Base-by-base conservation (phyloP, 805 yeast genomes). In the Yamadazyma laniorum region DNA sequence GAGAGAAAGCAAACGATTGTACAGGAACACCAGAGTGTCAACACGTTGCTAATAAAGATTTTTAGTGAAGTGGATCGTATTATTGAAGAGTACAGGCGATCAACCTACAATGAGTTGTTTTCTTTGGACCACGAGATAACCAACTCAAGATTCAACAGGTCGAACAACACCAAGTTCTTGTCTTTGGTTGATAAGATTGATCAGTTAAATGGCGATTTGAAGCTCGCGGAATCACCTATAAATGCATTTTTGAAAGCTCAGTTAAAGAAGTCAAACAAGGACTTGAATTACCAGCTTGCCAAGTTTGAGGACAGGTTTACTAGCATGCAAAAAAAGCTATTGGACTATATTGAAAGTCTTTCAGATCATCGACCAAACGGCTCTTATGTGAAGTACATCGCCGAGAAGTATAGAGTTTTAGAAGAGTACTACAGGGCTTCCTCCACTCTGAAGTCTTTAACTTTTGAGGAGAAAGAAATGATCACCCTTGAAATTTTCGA, bases 181-280 rank as follows among this genome's bases (percentile, higher is more conserved):
- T 53, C 61, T 2, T 54, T 68, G 33, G 70, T 68, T 11, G 70
- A 67, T 34, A 63, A 63, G 36, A 55, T 68, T 21, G 62, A 63
- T 44, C 65, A 65, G 40, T 45, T 67, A 37, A 54, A 59, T 35
- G 48, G 48, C 16, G 46, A 55, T 17, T 43, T 49, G 4, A 43
- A 39, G 17, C 26, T 28, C 5, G 23, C 45, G 12, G 38, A 30
- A 2, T 43, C 47, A 3, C 50, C 50, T 6, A 66, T 68, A 33
- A 52, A 48, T 34, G 64, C 65, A 12, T 68, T 68, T 39, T 54
- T 68, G 33, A 40, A 41, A 14, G 52, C 59, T 1, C 74, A 65
- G 43, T 48, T 68, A 34, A 44, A 48, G 3, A 49, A 51, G 5
- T 47, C 67, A 14, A 55, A 51, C 18, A 52, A 50, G 15, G 73